Evolutionary conservation across 2,329 filamentous ascomycete species (phyloP).

Genomic region (Exophiala lecanii-corni): DNA sequence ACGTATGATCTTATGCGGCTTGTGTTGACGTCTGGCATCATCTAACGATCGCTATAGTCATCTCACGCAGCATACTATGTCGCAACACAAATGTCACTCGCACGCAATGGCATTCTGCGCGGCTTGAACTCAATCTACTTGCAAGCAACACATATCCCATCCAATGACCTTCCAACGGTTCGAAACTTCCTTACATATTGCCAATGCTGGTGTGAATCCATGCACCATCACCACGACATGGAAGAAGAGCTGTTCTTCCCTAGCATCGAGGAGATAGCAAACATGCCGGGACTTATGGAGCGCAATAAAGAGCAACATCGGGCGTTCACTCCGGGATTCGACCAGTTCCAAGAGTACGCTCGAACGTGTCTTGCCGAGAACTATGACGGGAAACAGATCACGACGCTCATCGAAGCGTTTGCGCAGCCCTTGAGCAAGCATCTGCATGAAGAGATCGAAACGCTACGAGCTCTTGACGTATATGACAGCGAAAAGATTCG

Average conservation of each 20-base stretch:
- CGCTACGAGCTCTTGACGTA: conserved; percentile 11
- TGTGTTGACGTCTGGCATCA: too few species aligned
- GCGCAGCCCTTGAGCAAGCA: conserved; percentile 26
- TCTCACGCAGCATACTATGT: conserved; percentile 33
- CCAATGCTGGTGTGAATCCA: conserved; percentile 31
- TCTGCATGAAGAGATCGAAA: conserved; percentile 29
- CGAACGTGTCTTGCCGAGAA: conserved; percentile 23
- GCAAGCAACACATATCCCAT: conserved; percentile 28
- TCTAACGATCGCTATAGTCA: conserved; percentile 19
- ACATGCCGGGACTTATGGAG: conserved; percentile 30
- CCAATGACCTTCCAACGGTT: conserved; percentile 20
- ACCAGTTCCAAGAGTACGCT: conserved; percentile 27
- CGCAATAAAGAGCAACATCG: conserved; percentile 33
- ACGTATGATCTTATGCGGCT: too few species aligned
- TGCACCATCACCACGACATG: conserved; percentile 32
- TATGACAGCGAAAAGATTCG: conserved; percentile 7
- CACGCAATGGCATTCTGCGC: conserved; percentile 35
- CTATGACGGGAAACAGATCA: conserved; percentile 26
- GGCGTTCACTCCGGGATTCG: conserved; percentile 29
- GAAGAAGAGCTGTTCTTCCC: conserved; percentile 34
- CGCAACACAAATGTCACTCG: conserved; percentile 33
- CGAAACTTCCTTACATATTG: conserved; percentile 31
- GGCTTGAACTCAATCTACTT: conserved; percentile 35
- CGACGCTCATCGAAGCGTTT: conserved; percentile 25
- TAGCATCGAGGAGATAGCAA: conserved; percentile 28